Conservation (phyloP, 257 asterid genomes). For the Voacanga thouarsii region DNA sequence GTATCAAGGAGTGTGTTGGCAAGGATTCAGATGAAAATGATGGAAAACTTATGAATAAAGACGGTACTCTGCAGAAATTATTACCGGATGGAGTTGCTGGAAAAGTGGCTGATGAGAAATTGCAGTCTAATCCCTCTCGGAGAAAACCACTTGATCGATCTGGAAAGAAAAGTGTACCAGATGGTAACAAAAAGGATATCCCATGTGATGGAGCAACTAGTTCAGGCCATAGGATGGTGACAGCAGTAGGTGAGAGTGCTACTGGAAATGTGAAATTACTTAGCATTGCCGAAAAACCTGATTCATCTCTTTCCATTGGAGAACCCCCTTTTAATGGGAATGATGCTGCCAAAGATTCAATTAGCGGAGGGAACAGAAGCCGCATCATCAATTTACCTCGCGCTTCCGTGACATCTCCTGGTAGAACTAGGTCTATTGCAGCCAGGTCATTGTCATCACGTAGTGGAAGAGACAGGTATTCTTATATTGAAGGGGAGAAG, state of each 20-base stretch:
- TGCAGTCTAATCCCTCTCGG: constrained; percentile 20
- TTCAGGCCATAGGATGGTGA: constrained; percentile 29
- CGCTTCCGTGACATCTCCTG: constrained; percentile 44
- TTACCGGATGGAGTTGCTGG: constrained; percentile 30
- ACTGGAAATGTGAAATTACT: constrained; percentile 31
- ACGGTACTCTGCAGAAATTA: constrained; percentile 24
- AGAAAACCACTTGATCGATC: constrained; percentile 30
- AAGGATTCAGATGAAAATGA: constrained; percentile 22
- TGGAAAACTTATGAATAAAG: constrained; percentile 26
- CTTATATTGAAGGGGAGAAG: constrained; percentile 51
- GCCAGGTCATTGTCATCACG: constrained; percentile 44
- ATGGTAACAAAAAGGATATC: constrained; percentile 30
- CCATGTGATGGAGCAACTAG: constrained; percentile 29
- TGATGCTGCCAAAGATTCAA: constrained; percentile 47
- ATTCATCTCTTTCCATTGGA: constrained; percentile 34
- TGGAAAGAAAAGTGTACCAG: constrained; percentile 28
- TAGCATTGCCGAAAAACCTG: constrained; percentile 26
- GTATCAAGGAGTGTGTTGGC: constrained; percentile 28
- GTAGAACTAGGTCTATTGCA: constrained; percentile 43
- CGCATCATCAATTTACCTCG: constrained; percentile 82
- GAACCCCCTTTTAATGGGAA: constrained; percentile 42
- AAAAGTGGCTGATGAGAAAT: constrained; percentile 33
- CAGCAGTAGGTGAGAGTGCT: constrained; percentile 33
- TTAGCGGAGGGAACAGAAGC: constrained; percentile 47
- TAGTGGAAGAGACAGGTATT: constrained; percentile 65